Conservation (phyloP, 176 grass and related monocot species). For the Olyra latifolia region DNA sequence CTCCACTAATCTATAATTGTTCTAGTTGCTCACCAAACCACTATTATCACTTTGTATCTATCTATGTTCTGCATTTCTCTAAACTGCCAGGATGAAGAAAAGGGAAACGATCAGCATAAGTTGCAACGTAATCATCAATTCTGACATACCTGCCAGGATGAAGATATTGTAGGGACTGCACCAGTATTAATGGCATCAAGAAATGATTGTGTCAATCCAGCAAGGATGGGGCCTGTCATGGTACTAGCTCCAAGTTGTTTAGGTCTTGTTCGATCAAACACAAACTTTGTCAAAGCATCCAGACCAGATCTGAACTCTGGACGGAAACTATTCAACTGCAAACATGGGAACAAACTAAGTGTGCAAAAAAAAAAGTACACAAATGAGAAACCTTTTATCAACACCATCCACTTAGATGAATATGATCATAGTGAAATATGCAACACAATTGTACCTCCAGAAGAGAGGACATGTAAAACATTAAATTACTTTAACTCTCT, state of each 20-base stretch:
- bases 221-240: slow-evolving; percentile 93
- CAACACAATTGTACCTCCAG: background rate
- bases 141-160: slow-evolving; percentile 82
- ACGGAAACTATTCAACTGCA: slow-evolving; percentile 80
- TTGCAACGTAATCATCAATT: background rate
- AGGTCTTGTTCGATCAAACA: slow-evolving; percentile 90
- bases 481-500: background rate
- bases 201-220: slow-evolving; percentile 94
- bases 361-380: background rate
- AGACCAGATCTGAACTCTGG: slow-evolving; percentile 85
- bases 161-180: slow-evolving; percentile 89
- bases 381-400: background rate
- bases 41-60: background rate
- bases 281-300: slow-evolving; percentile 86
- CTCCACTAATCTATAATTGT: background rate
- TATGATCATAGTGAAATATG: background rate
- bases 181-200: slow-evolving; percentile 94
- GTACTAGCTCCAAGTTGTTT: slow-evolving; percentile 94
- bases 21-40: background rate
- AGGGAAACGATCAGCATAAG: background rate
- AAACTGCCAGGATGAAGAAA: background rate
- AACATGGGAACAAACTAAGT: slow-evolving; percentile 23
- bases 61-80: background rate
- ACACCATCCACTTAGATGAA: background rate
- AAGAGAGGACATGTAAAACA: background rate